phyloP scores from a whole-genome alignment of 768 basidiomycete genomes.

The Serendipita sp. region DNA sequence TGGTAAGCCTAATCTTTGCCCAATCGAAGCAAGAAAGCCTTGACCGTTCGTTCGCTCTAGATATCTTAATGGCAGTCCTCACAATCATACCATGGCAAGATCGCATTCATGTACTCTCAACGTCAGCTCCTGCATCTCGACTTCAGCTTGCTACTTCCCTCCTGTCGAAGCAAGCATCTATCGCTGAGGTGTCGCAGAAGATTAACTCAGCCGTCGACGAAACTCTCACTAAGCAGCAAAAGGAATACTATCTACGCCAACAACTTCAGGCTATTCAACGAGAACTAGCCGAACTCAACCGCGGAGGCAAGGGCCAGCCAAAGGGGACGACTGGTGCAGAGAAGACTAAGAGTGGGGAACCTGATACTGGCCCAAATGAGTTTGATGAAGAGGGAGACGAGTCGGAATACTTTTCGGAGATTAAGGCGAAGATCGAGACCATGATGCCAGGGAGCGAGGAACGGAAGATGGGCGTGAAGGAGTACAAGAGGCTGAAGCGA shows the following conservation, averaged over 20 bases:
- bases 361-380: constrained; percentile 26
- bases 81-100: constrained; percentile 9
- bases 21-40: neutral
- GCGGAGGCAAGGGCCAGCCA: constrained; percentile 15
- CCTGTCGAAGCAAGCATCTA: constrained; percentile 59
- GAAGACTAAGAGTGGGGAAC: constrained; percentile 16
- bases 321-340: constrained; percentile 10
- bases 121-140: constrained; percentile 44
- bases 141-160: constrained; percentile 52
- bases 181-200: constrained; percentile 67
- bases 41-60: constrained; percentile 4
- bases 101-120: constrained; percentile 28
- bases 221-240: constrained; percentile 74
- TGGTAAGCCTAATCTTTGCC: constrained; percentile 37
- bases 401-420: constrained; percentile 59
- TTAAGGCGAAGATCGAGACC: constrained; percentile 57
- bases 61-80: constrained; percentile 26
- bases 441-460: constrained; percentile 64
- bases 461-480: constrained; percentile 63
- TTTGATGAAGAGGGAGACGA: constrained; percentile 68
- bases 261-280: constrained; percentile 69
- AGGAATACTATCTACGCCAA: constrained; percentile 73
- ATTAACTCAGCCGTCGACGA: constrained; percentile 70
- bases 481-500: constrained; percentile 70
- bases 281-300: constrained; percentile 47